Evolutionary conservation across 2,329 filamentous ascomycete genomes (phyloP).

Genomic region (Cladophialophora chaetospira): DNA sequence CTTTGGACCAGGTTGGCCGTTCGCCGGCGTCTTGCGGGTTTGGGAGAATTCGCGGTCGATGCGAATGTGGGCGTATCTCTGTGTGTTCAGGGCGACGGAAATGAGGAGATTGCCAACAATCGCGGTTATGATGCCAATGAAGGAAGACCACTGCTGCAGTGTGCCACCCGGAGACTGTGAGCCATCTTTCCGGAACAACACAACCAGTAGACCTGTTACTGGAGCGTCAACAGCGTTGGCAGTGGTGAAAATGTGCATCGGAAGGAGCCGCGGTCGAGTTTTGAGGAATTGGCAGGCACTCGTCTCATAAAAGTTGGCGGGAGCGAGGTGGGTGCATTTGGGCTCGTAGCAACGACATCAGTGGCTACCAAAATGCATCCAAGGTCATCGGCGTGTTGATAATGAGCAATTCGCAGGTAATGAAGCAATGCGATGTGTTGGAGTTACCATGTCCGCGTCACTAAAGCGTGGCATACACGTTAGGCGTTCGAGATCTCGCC

Average conservation of each 20-base stretch:
- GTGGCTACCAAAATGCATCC: not conserved
- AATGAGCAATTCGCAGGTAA: too few species aligned
- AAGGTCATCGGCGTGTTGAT: not conserved
- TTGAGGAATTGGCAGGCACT: not conserved
- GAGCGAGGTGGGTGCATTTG: not conserved
- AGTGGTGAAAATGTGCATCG: slow-evolving; percentile 15
- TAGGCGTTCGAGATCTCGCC: not conserved
- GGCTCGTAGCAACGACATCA: not conserved
- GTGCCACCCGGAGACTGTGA: slow-evolving; percentile 7
- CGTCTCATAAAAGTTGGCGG: slow-evolving; percentile 1
- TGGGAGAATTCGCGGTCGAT: slow-evolving; percentile 71
- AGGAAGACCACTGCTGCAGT: slow-evolving; percentile 69
- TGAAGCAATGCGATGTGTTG: too few species aligned
- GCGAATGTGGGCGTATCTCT: slow-evolving; percentile 90
- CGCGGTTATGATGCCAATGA: slow-evolving; percentile 92
- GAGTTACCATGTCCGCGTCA: not conserved
- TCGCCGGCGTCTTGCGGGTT: slow-evolving; percentile 35
- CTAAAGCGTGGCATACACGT: not conserved
- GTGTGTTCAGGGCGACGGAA: slow-evolving; percentile 91
- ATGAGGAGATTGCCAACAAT: slow-evolving; percentile 93
- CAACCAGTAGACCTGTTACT: not conserved
- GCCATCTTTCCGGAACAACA: not conserved
- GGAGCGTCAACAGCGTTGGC: not conserved
- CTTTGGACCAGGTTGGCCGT: not conserved
- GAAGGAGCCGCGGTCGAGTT: not conserved